These are phyloP conservation scores for Alternaria sp. DNA, from an alignment of 2,329 filamentous ascomycete species.

Conservation along the genomic window DNA sequence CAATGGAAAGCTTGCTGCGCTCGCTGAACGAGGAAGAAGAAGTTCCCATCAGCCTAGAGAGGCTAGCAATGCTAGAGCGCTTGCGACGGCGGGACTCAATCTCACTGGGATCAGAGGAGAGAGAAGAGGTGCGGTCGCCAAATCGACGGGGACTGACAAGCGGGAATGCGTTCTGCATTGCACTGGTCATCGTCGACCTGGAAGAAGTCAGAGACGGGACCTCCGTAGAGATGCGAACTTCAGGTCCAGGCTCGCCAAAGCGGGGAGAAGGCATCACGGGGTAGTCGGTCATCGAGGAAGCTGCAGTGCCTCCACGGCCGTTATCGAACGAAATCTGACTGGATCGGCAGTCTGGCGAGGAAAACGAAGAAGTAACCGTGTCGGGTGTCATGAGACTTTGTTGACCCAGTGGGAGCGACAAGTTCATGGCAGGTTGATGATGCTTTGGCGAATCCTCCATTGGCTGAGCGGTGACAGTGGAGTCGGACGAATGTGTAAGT, in stretches of 20 bases:
- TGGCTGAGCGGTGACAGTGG: slow-evolving; percentile 51
- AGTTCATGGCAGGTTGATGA: slow-evolving; percentile 44
- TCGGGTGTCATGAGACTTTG: slow-evolving; percentile 69
- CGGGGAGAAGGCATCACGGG: slow-evolving; percentile 73
- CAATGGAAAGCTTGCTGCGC: slow-evolving; percentile 75
- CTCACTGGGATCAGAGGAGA: slow-evolving; percentile 50
- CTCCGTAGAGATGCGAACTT: slow-evolving; percentile 74
- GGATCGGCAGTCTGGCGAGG: slow-evolving; percentile 69
- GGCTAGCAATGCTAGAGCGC: slow-evolving; percentile 76
- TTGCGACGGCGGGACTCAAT: slow-evolving; percentile 66
- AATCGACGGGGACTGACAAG: slow-evolving; percentile 50
- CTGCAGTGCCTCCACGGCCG: slow-evolving; percentile 74
- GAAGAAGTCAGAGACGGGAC: slow-evolving; percentile 78
- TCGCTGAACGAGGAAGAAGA: slow-evolving; percentile 66
- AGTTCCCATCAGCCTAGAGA: slow-evolving; percentile 77
- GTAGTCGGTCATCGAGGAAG: slow-evolving; percentile 75
- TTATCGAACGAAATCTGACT: slow-evolving; percentile 71
- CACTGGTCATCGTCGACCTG: slow-evolving; percentile 75
- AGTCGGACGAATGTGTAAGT: slow-evolving; percentile 58
- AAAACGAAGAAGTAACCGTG: slow-evolving; percentile 62
- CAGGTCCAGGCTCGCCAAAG: slow-evolving; percentile 75
- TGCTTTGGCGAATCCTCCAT: slow-evolving; percentile 42
- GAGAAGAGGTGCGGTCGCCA: slow-evolving; percentile 49
- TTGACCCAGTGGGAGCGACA: slow-evolving; percentile 47
- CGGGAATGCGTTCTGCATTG: slow-evolving; percentile 64